Base-by-base conservation (phyloP, 176 grass and related monocot species). In the Rhynchospora pubera region DNA sequence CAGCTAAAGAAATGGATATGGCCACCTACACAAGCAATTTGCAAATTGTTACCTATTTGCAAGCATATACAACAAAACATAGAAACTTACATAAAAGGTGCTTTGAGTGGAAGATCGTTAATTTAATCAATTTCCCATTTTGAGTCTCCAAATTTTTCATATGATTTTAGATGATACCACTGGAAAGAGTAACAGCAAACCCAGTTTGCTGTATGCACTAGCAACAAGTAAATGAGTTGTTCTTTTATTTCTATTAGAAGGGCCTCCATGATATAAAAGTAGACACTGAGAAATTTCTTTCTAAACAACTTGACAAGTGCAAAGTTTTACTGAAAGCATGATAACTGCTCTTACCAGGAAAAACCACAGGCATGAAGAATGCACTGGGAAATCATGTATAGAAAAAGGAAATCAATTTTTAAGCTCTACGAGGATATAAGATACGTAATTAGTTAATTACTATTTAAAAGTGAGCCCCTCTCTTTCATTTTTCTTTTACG, bases 1-100 rank as follows among this genome's bases (percentile, higher is more conserved):
- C 6, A 87, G 83, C 50, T 88, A 78, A 64, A 93, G 83, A 78
- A 93, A 93, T 19, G 91, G 88, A 78, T 93, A 90, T 1, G 91
- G 88, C 91, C 88, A 90, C 88, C 88, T 90, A 65, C 44, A 64
- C 16, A 82, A 34, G n/a, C 47, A 65, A 84, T 80, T 48, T 45
- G 46, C 78, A 65, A 13, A 43, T 3, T 63, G 18, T 47, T 46
- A 72, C 34, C 13, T 22, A 76, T 55, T 16, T 76, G 4, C 65
- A 52, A 76, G 72, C 48, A 30, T 76, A 39, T 55, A 55, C 8
- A 76, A 76, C 53, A 46, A 9, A 28, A 52, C 28, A 1, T 12
- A 76, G 22, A 53, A 55, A 55, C 53, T 6, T 53, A 30, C 50
- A 52, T 76, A 53, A 3, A 56, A 9, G 71, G 71, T 53, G 45